Percentiles rank a stretch among this genome's conserved stretches.
Conservation (phyloP, 345 rosid genomes). For the Citrus glauca region DNA sequence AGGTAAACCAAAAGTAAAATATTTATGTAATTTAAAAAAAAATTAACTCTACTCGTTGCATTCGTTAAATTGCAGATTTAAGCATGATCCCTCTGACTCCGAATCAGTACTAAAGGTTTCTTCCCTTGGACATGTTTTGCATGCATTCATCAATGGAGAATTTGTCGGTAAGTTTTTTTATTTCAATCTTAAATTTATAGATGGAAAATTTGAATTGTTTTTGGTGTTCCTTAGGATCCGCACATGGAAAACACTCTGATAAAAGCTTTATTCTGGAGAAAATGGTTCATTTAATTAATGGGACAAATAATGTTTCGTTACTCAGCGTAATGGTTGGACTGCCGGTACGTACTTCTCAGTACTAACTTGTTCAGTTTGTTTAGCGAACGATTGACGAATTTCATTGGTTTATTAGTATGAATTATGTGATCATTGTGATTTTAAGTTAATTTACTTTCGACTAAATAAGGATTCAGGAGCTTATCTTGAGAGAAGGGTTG, state of each 20-base stretch:
- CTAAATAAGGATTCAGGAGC: conserved; percentile 62
- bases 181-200: too few species aligned
- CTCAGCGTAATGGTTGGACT: conserved; percentile 49
- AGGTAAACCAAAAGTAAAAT: conserved; percentile 24
- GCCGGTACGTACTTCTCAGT: too few species aligned
- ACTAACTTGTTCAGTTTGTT: not conserved
- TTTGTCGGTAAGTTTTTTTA: not conserved
- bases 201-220: too few species aligned
- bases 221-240: conserved; percentile 29
- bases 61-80: conserved; percentile 22
- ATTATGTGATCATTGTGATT: not conserved
- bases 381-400: not conserved
- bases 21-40: too few species aligned
- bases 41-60: too few species aligned
- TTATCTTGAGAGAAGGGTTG: conserved; percentile 49
- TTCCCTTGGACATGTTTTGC: conserved; percentile 47
- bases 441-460: not conserved
- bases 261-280: conserved; percentile 19
- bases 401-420: not conserved
- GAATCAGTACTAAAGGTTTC: conserved; percentile 25
- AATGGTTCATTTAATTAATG: conserved; percentile 25
- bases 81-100: conserved; percentile 11
- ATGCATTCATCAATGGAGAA: conserved; percentile 41
- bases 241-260: conserved; percentile 29
- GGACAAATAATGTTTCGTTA: conserved; percentile 39